phyloP scores from a whole-genome alignment of 352 stramenopile species.

The Phytophthora chlamydospora region DNA sequence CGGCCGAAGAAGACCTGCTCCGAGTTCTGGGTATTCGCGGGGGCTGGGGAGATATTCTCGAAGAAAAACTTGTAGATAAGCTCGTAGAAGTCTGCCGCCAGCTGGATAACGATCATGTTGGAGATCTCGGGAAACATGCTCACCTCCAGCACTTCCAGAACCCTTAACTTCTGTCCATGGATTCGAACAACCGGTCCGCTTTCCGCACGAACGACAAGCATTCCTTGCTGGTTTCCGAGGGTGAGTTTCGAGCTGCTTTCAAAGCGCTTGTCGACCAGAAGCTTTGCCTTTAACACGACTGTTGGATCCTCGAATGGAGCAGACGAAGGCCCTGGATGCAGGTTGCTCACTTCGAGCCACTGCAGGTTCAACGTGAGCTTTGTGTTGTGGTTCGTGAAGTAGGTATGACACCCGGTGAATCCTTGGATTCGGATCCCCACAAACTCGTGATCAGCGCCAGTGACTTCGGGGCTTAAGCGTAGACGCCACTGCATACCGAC shows the following conservation, averaged over 20 bases:
- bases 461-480: slow-evolving; percentile 62
- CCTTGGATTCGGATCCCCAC: slow-evolving; percentile 69
- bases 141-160: slow-evolving; percentile 80
- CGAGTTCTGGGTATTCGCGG: slow-evolving; percentile 39
- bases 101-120: slow-evolving; percentile 87
- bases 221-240: slow-evolving; percentile 62
- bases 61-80: slow-evolving; percentile 90
- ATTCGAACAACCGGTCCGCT: slow-evolving; percentile 71
- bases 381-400: slow-evolving; percentile 71
- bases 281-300: slow-evolving; percentile 70
- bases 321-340: slow-evolving; percentile 73
- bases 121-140: slow-evolving; percentile 84
- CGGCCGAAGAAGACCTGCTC: slow-evolving; percentile 72
- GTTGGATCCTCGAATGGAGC: slow-evolving; percentile 80
- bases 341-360: slow-evolving; percentile 85
- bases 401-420: slow-evolving; percentile 69
- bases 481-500: slow-evolving; percentile 63
- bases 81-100: slow-evolving; percentile 83
- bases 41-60: slow-evolving; percentile 40
- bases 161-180: slow-evolving; percentile 69
- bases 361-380: slow-evolving; percentile 81
- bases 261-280: slow-evolving; percentile 66
- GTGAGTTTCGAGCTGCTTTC: slow-evolving; percentile 38
- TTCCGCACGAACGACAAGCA: slow-evolving; percentile 77
- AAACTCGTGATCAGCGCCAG: slow-evolving; percentile 72